Evolutionary conservation across 2,329 filamentous ascomycete genomes (phyloP).

Genomic region (Allantophomopsis lycopodina): DNA sequence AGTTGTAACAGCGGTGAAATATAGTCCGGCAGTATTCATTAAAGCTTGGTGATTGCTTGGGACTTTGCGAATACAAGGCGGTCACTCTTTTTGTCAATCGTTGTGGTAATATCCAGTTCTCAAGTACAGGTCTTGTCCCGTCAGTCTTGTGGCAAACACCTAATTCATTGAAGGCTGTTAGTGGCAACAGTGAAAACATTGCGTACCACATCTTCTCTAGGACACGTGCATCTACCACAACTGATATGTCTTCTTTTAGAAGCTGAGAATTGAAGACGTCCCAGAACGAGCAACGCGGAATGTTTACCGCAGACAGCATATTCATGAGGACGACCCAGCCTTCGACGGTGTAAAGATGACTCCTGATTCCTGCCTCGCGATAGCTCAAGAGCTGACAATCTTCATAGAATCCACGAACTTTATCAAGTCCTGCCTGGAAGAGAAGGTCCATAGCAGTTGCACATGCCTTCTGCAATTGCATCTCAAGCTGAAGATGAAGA

Average conservation of each 20-base stretch:
- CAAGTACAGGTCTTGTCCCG: constrained; percentile 24
- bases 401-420: constrained; percentile 31
- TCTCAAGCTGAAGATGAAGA: constrained; percentile 28
- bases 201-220: constrained; percentile 44
- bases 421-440: constrained; percentile 25
- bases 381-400: constrained; percentile 28
- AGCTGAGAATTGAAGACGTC: constrained; percentile 35
- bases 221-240: constrained; percentile 25
- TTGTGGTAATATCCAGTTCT: constrained; percentile 49
- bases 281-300: constrained; percentile 45
- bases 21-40: constrained; percentile 50
- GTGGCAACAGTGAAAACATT: constrained; percentile 45
- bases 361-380: constrained; percentile 36
- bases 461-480: constrained; percentile 28
- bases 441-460: constrained; percentile 25
- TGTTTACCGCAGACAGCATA: constrained; percentile 31
- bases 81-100: constrained; percentile 42
- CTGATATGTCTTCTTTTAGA: constrained; percentile 20
- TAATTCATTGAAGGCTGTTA: constrained; percentile 41
- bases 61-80: constrained; percentile 39
- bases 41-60: constrained; percentile 43
- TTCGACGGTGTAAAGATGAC: constrained; percentile 28
- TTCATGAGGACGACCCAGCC: constrained; percentile 47
- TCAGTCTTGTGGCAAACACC: constrained; percentile 31
- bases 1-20: constrained; percentile 45